Evolutionary conservation across 495 filamentous ascomycete species (phyloP).

Genomic region (Aspergillus haitiensis): DNA sequence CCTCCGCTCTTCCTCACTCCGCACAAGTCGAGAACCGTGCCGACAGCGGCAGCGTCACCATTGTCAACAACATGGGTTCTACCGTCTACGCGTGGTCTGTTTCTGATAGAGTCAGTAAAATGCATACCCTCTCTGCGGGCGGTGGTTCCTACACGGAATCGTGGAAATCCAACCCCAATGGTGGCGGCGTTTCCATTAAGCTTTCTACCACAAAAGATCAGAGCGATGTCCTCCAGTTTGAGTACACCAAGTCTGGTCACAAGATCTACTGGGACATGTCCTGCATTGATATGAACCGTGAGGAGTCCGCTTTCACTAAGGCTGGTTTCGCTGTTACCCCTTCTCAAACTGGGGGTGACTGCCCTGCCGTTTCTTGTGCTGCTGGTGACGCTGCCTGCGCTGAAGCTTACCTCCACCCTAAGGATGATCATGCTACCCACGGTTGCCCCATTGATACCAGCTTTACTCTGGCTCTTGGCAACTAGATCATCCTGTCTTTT

Average conservation of each 20-base stretch:
- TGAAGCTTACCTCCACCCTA: slow-evolving; percentile 44
- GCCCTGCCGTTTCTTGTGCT: slow-evolving; percentile 41
- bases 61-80: slow-evolving; percentile 41
- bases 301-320: slow-evolving; percentile 41
- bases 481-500: slow-evolving; percentile 25
- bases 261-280: slow-evolving; percentile 51
- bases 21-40: slow-evolving; percentile 21
- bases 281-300: slow-evolving; percentile 43
- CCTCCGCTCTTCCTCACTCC: slow-evolving; percentile 40
- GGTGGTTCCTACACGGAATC: slow-evolving; percentile 38
- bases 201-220: slow-evolving; percentile 36
- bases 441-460: slow-evolving; percentile 46
- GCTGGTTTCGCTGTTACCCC: slow-evolving; percentile 44
- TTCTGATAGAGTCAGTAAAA: slow-evolving; percentile 34
- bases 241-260: slow-evolving; percentile 43
- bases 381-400: slow-evolving; percentile 41
- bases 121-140: slow-evolving; percentile 41
- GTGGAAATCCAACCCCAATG: slow-evolving; percentile 43
- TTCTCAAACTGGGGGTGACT: slow-evolving; percentile 27
- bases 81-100: slow-evolving; percentile 48
- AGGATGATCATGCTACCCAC: slow-evolving; percentile 48
- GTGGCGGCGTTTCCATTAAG: slow-evolving; percentile 51
- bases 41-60: slow-evolving; percentile 33
- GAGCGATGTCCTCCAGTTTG: slow-evolving; percentile 49
- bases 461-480: slow-evolving; percentile 40